phyloP scores from a whole-genome alignment of 176 grass and related monocot species.

The Avena eriantha region DNA sequence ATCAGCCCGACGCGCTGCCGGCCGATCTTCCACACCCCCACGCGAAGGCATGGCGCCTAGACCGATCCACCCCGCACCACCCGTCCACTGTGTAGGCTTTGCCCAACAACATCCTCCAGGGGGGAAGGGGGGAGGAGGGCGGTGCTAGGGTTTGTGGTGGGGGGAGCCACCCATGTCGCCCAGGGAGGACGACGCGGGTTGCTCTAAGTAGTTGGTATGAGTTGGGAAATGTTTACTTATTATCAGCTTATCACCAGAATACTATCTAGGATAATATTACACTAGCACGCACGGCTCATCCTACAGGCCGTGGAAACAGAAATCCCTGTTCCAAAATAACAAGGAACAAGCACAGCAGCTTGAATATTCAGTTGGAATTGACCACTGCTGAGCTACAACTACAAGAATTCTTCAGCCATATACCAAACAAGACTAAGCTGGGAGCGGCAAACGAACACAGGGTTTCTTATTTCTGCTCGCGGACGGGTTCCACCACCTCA shows the following conservation, averaged over 20 bases:
- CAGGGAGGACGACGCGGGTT: too few species aligned
- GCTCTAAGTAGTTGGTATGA: too few species aligned
- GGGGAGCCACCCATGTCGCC: too few species aligned
- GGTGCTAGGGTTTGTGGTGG: too few species aligned
- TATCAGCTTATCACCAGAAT: background rate
- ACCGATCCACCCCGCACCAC: too few species aligned
- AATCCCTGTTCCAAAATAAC: background rate
- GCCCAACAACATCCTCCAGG: too few species aligned
- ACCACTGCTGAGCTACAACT: background rate
- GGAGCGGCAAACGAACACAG: background rate
- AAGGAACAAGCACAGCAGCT: background rate
- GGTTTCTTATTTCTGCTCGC: constrained; percentile 58
- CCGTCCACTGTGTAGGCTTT: too few species aligned
- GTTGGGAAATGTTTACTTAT: background rate
- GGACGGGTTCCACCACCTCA: constrained; percentile 63
- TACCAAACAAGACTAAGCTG: background rate
- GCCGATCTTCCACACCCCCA: too few species aligned
- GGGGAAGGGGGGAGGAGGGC: too few species aligned
- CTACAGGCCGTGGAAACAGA: background rate
- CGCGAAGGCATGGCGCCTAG: too few species aligned
- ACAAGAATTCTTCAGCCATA: background rate
- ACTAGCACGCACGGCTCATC: constrained; percentile 10
- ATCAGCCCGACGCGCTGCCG: too few species aligned
- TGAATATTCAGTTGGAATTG: background rate
- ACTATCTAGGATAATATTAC: background rate